phyloP scores from a whole-genome alignment of 768 basidiomycete genomes.

The Lactifluus volemus region DNA sequence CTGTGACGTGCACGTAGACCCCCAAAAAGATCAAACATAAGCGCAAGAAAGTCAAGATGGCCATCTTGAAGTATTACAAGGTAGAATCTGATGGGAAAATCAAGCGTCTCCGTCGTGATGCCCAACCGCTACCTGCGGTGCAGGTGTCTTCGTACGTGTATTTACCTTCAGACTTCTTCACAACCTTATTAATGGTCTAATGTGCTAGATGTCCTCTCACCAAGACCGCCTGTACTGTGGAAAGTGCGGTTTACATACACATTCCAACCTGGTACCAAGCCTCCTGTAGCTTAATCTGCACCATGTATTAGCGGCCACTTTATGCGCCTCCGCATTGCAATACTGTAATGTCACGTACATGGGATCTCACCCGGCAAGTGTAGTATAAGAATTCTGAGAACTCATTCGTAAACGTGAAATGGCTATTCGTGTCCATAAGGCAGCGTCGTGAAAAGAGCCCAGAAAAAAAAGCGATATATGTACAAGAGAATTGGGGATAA shows the following conservation, averaged over 20 bases:
- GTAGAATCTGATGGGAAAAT: constrained; percentile 98
- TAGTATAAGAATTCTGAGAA: not conserved
- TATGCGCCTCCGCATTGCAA: not conserved
- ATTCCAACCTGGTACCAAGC: constrained; percentile 74
- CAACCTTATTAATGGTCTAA: not conserved
- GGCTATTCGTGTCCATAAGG: not conserved
- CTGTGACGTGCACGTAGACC: constrained; percentile 13
- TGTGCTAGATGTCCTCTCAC: constrained; percentile 90
- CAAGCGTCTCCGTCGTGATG: constrained; percentile 99
- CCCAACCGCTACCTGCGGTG: constrained; percentile 71
- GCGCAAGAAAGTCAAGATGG: constrained; percentile 90
- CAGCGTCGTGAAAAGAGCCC: not conserved
- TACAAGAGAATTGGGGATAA: not conserved
- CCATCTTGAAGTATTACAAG: constrained; percentile 97
- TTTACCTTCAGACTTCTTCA: not conserved
- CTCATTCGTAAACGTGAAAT: not conserved
- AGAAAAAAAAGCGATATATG: not conserved
- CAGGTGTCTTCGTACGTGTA: constrained; percentile 68
- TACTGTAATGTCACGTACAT: not conserved
- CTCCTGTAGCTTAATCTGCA: constrained; percentile 49
- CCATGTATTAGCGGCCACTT: not conserved
- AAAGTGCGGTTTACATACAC: constrained; percentile 87
- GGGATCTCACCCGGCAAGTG: no score
- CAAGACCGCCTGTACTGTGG: constrained; percentile 97
- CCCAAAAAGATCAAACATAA: constrained; percentile 18